These are phyloP conservation scores for Fomitopsis pulvina DNA, from an alignment of 768 basidiomycete genomes.

Conservation along the genomic window DNA sequence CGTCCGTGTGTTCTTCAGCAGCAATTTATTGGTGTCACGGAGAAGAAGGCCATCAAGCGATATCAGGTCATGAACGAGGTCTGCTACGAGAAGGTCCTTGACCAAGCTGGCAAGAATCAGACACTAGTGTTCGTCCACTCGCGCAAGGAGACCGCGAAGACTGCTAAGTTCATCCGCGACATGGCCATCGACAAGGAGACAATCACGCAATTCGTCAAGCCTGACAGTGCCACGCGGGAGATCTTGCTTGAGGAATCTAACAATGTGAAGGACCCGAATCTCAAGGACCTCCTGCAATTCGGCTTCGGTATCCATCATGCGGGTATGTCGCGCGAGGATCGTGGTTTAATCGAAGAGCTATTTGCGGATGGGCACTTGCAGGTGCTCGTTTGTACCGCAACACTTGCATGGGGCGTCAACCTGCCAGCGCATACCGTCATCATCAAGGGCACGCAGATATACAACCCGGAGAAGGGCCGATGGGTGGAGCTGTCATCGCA, in stretches of 20 bases:
- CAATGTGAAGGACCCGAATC: constrained; percentile 73
- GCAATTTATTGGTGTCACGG: constrained; percentile 95
- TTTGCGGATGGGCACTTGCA: constrained; percentile 91
- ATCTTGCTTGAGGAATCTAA: constrained; percentile 81
- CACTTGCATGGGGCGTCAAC: constrained; percentile 99
- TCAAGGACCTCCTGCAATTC: constrained; percentile 89
- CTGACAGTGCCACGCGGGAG: constrained; percentile 87
- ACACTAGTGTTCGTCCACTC: constrained; percentile 97
- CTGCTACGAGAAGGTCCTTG: constrained; percentile 97
- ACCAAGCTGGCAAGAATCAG: constrained; percentile 86
- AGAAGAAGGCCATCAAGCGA: constrained; percentile 99
- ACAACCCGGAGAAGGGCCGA: constrained; percentile 96
- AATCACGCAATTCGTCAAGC: constrained; percentile 91
- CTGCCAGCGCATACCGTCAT: constrained; percentile 96
- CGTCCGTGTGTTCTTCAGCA: constrained; percentile 94
- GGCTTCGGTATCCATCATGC: constrained; percentile 98
- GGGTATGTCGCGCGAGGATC: constrained; percentile 89
- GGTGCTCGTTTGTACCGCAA: constrained; percentile 94
- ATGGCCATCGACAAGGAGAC: constrained; percentile 96
- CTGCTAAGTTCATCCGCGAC: constrained; percentile 89
- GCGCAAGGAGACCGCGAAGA: constrained; percentile 97
- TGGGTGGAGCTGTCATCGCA: constrained; percentile 96
- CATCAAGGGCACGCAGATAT: constrained; percentile 99
- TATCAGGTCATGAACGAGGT: constrained; percentile 99
- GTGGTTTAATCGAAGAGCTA: constrained; percentile 87